Base-by-base conservation (phyloP, 345 rosid genomes). In the Populus pruinosa region DNA sequence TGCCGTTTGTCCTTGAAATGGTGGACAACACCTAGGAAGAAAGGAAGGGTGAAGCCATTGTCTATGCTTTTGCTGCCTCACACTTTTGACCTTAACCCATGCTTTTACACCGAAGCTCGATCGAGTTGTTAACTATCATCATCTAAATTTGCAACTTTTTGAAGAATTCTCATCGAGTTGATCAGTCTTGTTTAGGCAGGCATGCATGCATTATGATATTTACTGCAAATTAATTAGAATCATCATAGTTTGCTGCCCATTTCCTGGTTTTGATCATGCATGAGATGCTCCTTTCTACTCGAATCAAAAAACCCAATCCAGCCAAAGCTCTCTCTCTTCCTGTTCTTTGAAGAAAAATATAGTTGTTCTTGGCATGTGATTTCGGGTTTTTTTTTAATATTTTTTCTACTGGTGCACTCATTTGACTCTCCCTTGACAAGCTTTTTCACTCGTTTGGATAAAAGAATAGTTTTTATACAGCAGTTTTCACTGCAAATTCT, bases 1-100 rank as follows among this genome's bases (percentile, higher is more conserved):
- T 84, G 90, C 84, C 31, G 73, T 80, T 86, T 90, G 92, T 90
- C 89, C 83, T 71, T 74, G 66, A 86, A 88, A 81, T 81, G 71
- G 87, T 77, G 77, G 88, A 90, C 90, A 87, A 64, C 79, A 78
- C 70, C 73, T 47, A 25, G 83, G 80, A 77, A 66, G 73, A 70
- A 74, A 77, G 65, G 23, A 11, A 74, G 8, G 27, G 11, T 5
- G 23, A 50, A 2, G 20, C 44, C 59, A 76, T 59, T 61, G 33
- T 47, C 49, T 79, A 73, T 76, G 38, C 79, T 71, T 76, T 80
- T 81, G n/a, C 66, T 72, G 75, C 77, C 82, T 65, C 78, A n/a
- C 66, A 59, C 77, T 78, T 86, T 84, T 64, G 71, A 80, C 82
- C 80, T 78, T 78, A 81, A 75, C 71, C 55, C 27, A 31, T 70